Evolutionary conservation across 192 early-diverging fungal species (phyloP).

Genomic region (Entomortierella parvispora): DNA sequence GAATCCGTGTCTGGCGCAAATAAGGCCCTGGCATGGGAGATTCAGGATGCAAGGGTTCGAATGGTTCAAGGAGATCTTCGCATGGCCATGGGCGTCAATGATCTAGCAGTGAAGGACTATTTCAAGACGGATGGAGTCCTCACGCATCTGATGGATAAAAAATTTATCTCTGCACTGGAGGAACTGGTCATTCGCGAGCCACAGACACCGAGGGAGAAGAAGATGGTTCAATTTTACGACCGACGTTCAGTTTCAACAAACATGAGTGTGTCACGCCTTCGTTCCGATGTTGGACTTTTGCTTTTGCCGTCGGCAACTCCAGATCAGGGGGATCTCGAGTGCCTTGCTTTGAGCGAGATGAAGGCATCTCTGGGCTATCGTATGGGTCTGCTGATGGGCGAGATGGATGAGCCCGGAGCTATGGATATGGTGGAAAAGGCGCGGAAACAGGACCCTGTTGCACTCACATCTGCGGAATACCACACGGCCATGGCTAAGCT

Average conservation of each 20-base stretch:
- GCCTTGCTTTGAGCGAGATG: conserved; percentile 27
- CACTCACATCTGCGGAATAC: conserved; percentile 22
- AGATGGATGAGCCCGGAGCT: conserved; percentile 15
- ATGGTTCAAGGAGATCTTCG: conserved; percentile 62
- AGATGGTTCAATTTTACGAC: conserved; percentile 11
- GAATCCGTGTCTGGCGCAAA: not conserved
- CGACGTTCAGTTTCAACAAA: not conserved
- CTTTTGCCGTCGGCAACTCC: not conserved
- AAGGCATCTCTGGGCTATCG: conserved; percentile 38
- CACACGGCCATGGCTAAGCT: conserved; percentile 24
- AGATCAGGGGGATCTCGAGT: conserved; percentile 33
- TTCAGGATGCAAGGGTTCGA: conserved; percentile 47
- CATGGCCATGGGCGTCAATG: conserved; percentile 45
- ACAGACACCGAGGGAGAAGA: conserved; percentile 64
- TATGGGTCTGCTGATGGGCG: conserved; percentile 20
- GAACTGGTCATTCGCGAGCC: conserved; percentile 52
- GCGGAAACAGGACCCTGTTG: conserved; percentile 15
- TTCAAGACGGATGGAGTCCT: conserved; percentile 58
- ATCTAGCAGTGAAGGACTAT: conserved; percentile 62
- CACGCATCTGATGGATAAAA: conserved; percentile 61
- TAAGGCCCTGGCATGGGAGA: conserved; percentile 14
- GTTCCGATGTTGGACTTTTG: too few relatives aligned
- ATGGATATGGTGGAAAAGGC: conserved; percentile 24
- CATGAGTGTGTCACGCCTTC: too few relatives aligned
- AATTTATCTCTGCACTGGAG: conserved; percentile 65